Evolutionary conservation across 2,329 filamentous ascomycete genomes (phyloP), one percentile per base, ranked within the genome.

Genomic region (Phyllosticta citriasiana): DNA sequence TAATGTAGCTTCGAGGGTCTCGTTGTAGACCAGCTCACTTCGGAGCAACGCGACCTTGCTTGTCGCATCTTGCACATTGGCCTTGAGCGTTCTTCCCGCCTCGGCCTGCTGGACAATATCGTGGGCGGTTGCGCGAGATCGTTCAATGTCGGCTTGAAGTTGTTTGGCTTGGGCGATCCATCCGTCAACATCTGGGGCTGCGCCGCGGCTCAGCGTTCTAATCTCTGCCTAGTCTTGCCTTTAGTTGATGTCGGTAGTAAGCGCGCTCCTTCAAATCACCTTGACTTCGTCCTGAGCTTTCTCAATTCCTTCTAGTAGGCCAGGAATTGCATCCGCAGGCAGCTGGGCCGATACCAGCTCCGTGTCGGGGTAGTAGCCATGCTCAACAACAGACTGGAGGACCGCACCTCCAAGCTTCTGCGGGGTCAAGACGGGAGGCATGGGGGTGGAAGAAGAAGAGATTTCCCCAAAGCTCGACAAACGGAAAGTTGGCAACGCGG

Each of bases 81-180:
- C 80, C 55, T 88, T 79, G 25, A 89, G 77, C 52, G 79, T 77
- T 63, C 85, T 84, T 12, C 87, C 85, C 27, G 80, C 83, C 69
- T 93, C 88, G 58, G 91, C 87, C 68, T 91, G 84, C 53, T 86
- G 82, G 4, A 93, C 83, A 62, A 97, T 95, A 62, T 91, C 86
- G 68, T 86, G 86, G 24, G 93, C 91, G 40, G 91, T 86, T 16
- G 84, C 82, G 68, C 90, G 87, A 25, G 91, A 93, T 55, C 84
- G 83, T 68, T 89, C 84, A 65, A 97, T 93, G 70, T 97, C 93
- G 64, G 87, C 83, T 72, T 96, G 90, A 7, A 97, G 82, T 58
- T 87, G 84, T 73, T 90, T 90, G 55, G 92, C 91, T 72, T 94
- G 90, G 57, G 81, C 77, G 61, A 95, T 89, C 93, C 93, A 97